These are phyloP conservation scores for Saccharomyces uvarum DNA, from an alignment of 1,139 yeast genomes.

Conservation along the genomic window DNA sequence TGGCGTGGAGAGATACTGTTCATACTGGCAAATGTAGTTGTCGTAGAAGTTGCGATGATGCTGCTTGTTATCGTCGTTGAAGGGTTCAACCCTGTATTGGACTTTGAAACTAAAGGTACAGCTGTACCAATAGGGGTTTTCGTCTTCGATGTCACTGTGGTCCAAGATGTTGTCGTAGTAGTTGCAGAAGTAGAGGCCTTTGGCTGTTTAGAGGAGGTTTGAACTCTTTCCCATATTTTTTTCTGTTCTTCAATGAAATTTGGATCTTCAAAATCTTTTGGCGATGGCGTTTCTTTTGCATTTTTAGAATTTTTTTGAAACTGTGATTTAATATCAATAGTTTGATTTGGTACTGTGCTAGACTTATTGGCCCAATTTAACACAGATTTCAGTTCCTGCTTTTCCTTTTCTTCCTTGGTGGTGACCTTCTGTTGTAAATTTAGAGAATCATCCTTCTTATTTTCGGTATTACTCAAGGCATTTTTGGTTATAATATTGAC, in stretches of 20 bases:
- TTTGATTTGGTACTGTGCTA: constrained; percentile 7
- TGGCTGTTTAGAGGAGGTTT: constrained; percentile 9
- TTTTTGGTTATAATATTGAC: constrained; percentile 13
- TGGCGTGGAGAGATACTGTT: constrained; percentile 38
- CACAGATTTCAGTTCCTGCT: constrained; percentile 19
- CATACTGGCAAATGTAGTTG: constrained; percentile 29
- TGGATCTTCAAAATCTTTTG: constrained; percentile 16
- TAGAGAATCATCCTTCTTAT: constrained; percentile 13
- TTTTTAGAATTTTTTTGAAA: constrained; percentile 10
- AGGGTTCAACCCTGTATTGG: constrained; percentile 21
- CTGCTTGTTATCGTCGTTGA: constrained; percentile 29
- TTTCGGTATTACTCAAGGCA: constrained; percentile 19
- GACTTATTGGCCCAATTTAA: constrained; percentile 29
- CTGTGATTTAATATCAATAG: constrained; percentile 19
- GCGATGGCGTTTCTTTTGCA: constrained; percentile 2
- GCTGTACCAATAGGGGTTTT: constrained; percentile 26
- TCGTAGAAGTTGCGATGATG: constrained; percentile 10
- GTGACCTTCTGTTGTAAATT: constrained; percentile 18
- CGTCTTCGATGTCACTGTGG: constrained; percentile 4
- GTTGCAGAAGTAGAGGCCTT: constrained; percentile 10
- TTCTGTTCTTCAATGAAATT: constrained; percentile 5
- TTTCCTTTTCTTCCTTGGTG: constrained; percentile 19
- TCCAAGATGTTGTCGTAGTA: constrained; percentile 1
- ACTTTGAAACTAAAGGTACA: constrained; percentile 35
- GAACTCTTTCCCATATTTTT: constrained; percentile 5